A percentile compares a stretch with the other conserved stretches of the same genome.
These are phyloP conservation scores for Alternaria rosae DNA, from an alignment of 2,329 filamentous ascomycete species.

Conservation along the genomic window DNA sequence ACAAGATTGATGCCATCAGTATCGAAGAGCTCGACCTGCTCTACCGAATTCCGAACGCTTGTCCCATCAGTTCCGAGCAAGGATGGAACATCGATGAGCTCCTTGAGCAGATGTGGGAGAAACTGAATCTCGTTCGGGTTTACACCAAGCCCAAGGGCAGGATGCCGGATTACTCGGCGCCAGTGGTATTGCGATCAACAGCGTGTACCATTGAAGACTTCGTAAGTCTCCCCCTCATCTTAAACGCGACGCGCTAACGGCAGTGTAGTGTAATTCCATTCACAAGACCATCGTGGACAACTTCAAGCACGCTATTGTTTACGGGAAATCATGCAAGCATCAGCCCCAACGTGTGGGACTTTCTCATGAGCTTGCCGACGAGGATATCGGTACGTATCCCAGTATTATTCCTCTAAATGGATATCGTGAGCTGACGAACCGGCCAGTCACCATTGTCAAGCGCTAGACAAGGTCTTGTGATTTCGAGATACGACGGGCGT, in stretches of 20 bases:
- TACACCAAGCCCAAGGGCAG: slow-evolving; percentile 99
- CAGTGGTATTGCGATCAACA: slow-evolving; percentile 84
- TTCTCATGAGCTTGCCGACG: slow-evolving; percentile 88
- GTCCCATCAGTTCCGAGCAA: slow-evolving; percentile 92
- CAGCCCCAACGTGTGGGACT: slow-evolving; percentile 96
- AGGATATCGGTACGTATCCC: slow-evolving; percentile 83
- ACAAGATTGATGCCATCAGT: slow-evolving; percentile 98
- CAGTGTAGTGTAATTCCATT: slow-evolving; percentile 85
- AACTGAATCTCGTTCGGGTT: slow-evolving; percentile 86
- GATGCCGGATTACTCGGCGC: slow-evolving; percentile 88
- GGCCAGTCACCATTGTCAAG: slow-evolving; percentile 54
- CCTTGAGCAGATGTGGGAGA: slow-evolving; percentile 98
- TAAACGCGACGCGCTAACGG: slow-evolving; percentile 46
- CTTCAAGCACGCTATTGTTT: slow-evolving; percentile 95
- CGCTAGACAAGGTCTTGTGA: slow-evolving; percentile 41
- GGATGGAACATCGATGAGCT: slow-evolving; percentile 99
- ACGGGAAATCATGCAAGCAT: slow-evolving; percentile 97
- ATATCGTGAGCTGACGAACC: slow-evolving; percentile 31
- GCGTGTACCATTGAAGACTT: slow-evolving; percentile 96
- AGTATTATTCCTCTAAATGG: slow-evolving; percentile 14
- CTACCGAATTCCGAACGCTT: slow-evolving; percentile 95
- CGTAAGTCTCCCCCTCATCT: slow-evolving; percentile 65
- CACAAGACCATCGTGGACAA: slow-evolving; percentile 95
- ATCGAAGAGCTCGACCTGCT: slow-evolving; percentile 97
- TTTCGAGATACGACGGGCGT: slow-evolving; percentile 26